These are phyloP conservation scores for Pseudonitzschia delicatissima DNA, from an alignment of 108 stramenopile species.

Conservation along the genomic window DNA sequence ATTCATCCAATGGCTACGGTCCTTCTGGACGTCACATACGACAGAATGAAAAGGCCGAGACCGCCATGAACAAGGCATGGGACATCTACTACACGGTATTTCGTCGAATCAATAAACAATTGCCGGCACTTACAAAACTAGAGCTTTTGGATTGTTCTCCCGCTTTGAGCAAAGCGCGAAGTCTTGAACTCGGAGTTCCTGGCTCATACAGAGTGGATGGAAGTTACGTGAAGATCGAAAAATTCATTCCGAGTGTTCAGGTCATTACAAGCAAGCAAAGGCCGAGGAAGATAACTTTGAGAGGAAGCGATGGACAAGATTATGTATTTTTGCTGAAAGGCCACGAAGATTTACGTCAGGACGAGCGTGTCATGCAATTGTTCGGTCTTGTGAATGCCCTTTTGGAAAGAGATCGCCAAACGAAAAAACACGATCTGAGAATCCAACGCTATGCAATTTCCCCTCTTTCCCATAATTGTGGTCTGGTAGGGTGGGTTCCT, in stretches of 20 bases:
- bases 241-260: conserved; percentile 78
- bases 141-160: conserved; percentile 92
- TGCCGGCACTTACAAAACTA: conserved; percentile 82
- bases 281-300: conserved; percentile 93
- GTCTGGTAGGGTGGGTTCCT: conserved; percentile 99
- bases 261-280: conserved; percentile 98
- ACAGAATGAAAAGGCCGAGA: conserved; percentile 80
- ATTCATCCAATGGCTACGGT: conserved; percentile 29
- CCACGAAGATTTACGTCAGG: conserved; percentile 99
- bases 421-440: conserved; percentile 89
- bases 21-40: conserved; percentile 39
- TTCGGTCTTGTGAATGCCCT: conserved; percentile 99
- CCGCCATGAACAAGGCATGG: conserved; percentile 94
- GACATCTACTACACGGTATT: conserved; percentile 96
- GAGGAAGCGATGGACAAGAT: conserved; percentile 95
- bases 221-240: conserved; percentile 88
- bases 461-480: conserved; percentile 95
- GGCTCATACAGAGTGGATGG: conserved; percentile 95
- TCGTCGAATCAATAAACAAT: conserved; percentile 91
- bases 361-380: conserved; percentile 99
- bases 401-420: conserved; percentile 89
- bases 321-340: conserved; percentile 99
- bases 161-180: conserved; percentile 72
- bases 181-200: conserved; percentile 94
- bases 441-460: conserved; percentile 96